These are phyloP conservation scores for Epichloe baconii DNA, from an alignment of 2,329 filamentous ascomycete species.

Conservation along the genomic window DNA sequence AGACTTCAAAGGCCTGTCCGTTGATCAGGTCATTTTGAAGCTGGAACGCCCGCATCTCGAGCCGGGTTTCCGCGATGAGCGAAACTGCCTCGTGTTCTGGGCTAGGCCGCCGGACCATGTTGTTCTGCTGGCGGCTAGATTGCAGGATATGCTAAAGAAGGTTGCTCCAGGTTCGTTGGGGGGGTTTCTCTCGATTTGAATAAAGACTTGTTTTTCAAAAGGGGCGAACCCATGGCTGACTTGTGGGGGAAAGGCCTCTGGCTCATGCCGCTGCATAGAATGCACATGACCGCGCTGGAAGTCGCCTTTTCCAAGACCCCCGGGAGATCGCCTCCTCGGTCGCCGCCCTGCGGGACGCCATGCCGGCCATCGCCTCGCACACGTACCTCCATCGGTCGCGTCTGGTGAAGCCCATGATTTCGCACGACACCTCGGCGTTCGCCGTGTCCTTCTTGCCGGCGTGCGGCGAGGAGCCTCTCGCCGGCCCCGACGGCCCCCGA, in stretches of 20 bases:
- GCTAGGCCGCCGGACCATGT: conserved; percentile 66
- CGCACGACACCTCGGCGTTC: conserved; percentile 73
- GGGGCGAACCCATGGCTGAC: no score
- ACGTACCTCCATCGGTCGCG: conserved; percentile 55
- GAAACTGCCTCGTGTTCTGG: conserved; percentile 82
- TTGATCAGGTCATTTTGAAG: conserved; percentile 64
- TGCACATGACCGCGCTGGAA: conserved; percentile 81
- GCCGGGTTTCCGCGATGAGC: conserved; percentile 57
- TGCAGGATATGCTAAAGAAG: conserved; percentile 54
- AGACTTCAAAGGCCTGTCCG: conserved; percentile 55
- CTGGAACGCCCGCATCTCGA: conserved; percentile 51
- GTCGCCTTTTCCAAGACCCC: conserved; percentile 66
- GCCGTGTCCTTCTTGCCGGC: conserved; percentile 82
- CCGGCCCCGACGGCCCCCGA: conserved; percentile 27
- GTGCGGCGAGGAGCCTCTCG: conserved; percentile 36
- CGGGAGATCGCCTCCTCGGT: conserved; percentile 53
- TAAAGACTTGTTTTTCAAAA: no score
- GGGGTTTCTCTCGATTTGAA: no score
- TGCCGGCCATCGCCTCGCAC: conserved; percentile 51
- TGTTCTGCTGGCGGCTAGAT: conserved; percentile 47
- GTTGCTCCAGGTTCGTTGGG: conserved; percentile 50
- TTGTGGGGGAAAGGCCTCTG: conserved; percentile 48
- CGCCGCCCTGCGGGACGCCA: conserved; percentile 37
- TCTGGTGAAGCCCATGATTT: conserved; percentile 70
- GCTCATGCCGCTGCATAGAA: conserved; percentile 66